Base-by-base conservation (phyloP, 2,329 filamentous ascomycete genomes). In the Aspergillus carbonarius region DNA sequence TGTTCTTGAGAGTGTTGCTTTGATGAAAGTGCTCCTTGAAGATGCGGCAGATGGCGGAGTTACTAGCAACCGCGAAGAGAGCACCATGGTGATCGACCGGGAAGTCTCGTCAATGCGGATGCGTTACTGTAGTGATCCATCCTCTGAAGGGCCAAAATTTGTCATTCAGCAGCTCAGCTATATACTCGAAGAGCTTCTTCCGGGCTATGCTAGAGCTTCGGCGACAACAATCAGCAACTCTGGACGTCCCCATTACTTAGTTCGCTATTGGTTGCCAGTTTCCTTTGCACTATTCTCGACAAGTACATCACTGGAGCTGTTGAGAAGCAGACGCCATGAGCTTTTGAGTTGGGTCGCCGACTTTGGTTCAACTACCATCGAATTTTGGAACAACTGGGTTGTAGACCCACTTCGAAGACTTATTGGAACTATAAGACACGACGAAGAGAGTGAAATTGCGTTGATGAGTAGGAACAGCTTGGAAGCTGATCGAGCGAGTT, bases 321-420 rank as follows among this genome's bases (percentile, higher is more conserved):
- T 96, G 30, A 81, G 90, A 60, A 91, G 88, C 70, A 84, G 88
- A 53, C 86, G 86, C 67, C 88, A 89, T 18, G 90, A 93, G 65
- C 88, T 99, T 18, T 64, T 91, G 25, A 82, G 86, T 48, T 97
- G 93, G 92, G 81, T 96, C 46, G 81, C 83, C 35, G 90, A 95
- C 63, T 78, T 96, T 25, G 93, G 92, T 7, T 79, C 81, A 1
- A 99, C 95, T 0, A 79, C 88, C 1, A 83, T 90, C 55, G 93
- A 96, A 74, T 99, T 99, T 72, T 97, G 93, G 90, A 82, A 88
- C 60, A 99, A 99, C 73, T 99, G 95, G 95, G 89, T 99, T 3
- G 80, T 99, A 10, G 89, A 96, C 63, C 95, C 95, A 0, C 82
- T 87, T 0, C 86, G 86, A 67, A 93, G 92, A 72, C 83, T 99